phyloP scores from a whole-genome alignment of 495 filamentous ascomycete genomes.

The Stereocaulon alpinum region DNA sequence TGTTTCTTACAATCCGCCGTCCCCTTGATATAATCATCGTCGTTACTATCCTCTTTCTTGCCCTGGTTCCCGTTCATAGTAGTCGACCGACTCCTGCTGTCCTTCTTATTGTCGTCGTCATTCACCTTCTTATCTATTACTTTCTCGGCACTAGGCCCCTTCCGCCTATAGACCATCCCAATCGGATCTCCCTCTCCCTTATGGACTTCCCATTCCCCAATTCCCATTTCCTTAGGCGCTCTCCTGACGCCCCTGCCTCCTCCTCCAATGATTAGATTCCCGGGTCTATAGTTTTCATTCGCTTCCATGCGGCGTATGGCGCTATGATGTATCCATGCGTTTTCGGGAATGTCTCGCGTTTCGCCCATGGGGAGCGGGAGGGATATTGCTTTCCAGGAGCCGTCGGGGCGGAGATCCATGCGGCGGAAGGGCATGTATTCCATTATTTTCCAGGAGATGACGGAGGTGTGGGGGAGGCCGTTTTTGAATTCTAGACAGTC shows the following conservation, averaged over 20 bases:
- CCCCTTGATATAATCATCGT: no score
- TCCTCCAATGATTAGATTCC: slow-evolving; percentile 72
- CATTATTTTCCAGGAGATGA: slow-evolving; percentile 72
- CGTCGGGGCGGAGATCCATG: slow-evolving; percentile 66
- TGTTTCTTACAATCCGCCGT: no score
- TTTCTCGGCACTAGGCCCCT: slow-evolving; percentile 19
- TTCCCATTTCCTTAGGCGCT: slow-evolving; percentile 53
- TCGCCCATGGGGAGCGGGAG: slow-evolving; percentile 77
- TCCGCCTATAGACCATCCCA: slow-evolving; percentile 50
- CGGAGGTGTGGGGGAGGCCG: slow-evolving; percentile 46
- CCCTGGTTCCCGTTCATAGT: no score
- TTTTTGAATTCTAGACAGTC: slow-evolving; percentile 63
- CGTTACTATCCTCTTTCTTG: no score
- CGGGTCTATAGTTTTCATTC: slow-evolving; percentile 58
- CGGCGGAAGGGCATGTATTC: slow-evolving; percentile 76
- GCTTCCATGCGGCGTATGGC: slow-evolving; percentile 64
- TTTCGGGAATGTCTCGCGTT: slow-evolving; percentile 65
- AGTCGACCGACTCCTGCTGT: no score
- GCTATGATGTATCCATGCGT: slow-evolving; percentile 60
- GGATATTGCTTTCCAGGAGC: slow-evolving; percentile 69
- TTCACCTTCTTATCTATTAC: background rate
- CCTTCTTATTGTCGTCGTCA: background rate
- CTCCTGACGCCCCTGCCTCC: slow-evolving; percentile 58
- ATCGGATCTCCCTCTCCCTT: slow-evolving; percentile 53
- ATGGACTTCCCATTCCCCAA: slow-evolving; percentile 63